phyloP scores from a whole-genome alignment of 805 yeast genomes.

The Yarrowia hollandica region DNA sequence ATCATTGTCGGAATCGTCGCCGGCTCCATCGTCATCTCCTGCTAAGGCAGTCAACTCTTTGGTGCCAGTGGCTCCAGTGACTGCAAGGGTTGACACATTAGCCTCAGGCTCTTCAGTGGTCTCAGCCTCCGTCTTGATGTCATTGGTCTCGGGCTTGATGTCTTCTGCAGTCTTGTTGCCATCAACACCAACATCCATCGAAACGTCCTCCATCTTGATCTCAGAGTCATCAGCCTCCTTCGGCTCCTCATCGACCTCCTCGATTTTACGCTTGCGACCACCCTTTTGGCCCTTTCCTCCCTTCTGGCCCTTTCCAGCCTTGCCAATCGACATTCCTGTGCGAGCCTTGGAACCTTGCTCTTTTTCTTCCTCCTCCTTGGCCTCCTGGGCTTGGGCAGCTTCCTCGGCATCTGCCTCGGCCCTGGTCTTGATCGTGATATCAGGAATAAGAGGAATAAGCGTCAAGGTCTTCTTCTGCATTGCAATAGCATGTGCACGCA shows the following conservation, averaged over 20 bases:
- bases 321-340: conserved; percentile 40
- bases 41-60: neutral
- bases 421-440: conserved; percentile 66
- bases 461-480: conserved; percentile 87
- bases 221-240: conserved; percentile 10
- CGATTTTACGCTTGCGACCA: conserved; percentile 37
- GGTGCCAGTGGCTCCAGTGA: neutral
- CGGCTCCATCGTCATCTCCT: conserved; percentile 1
- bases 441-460: conserved; percentile 83
- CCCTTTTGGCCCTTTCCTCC: conserved; percentile 37
- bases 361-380: conserved; percentile 32
- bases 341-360: conserved; percentile 33
- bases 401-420: conserved; percentile 46
- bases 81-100: neutral
- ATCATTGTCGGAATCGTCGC: conserved; percentile 35
- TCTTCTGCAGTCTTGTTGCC: neutral
- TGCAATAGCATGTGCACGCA: conserved; percentile 89
- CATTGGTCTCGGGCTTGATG: neutral
- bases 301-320: conserved; percentile 34
- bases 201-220: conserved; percentile 1
- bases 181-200: conserved; percentile 2
- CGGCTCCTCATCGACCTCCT: conserved; percentile 33
- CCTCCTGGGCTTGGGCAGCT: conserved; percentile 31
- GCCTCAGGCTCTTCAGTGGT: conserved; percentile 1
- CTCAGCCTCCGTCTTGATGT: neutral